Evolutionary conservation across 371 early-diverging fungal genomes (phyloP).

Genomic region (Apophysomyces trapeziformis): DNA sequence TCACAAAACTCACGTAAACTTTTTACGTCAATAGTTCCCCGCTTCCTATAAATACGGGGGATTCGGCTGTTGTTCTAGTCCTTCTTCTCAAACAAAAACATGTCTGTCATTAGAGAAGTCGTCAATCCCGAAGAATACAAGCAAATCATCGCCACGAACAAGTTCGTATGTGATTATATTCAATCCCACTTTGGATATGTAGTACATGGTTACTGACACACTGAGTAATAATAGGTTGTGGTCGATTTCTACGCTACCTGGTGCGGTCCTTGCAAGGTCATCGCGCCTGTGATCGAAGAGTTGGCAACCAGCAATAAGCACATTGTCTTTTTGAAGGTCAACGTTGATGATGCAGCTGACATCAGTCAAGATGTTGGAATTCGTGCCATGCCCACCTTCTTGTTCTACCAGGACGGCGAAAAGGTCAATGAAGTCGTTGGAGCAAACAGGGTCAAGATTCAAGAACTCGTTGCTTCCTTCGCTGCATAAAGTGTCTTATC

Average conservation of each 20-base stretch:
- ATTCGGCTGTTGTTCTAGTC: constrained; percentile 7
- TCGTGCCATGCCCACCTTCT: constrained; percentile 94
- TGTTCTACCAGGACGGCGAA: constrained; percentile 74
- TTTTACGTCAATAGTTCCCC: not conserved
- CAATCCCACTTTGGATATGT: not conserved
- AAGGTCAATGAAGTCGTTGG: constrained; percentile 78
- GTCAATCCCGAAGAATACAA: constrained; percentile 38
- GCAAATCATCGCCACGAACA: constrained; percentile 28
- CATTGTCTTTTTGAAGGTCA: constrained; percentile 82
- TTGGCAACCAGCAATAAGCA: constrained; percentile 58
- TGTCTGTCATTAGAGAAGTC: constrained; percentile 21
- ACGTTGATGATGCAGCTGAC: constrained; percentile 77
- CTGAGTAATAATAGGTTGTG: constrained; percentile 46
- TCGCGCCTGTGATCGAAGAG: constrained; percentile 73
- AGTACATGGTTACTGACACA: constrained; percentile 19
- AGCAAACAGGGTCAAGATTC: constrained; percentile 53
- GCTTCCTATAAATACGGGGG: constrained; percentile 18
- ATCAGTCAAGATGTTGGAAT: constrained; percentile 47
- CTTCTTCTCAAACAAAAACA: constrained; percentile 15
- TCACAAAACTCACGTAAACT: not conserved
- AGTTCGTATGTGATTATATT: constrained; percentile 26
- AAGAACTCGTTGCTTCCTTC: constrained; percentile 19
- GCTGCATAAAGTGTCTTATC: constrained; percentile 6
- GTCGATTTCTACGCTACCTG: constrained; percentile 75
- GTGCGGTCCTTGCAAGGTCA: constrained; percentile 90